Evolutionary conservation across 768 basidiomycete species (phyloP), one percentile per base, ranked within the genome.

Genomic region (Myochromella boudieri): DNA sequence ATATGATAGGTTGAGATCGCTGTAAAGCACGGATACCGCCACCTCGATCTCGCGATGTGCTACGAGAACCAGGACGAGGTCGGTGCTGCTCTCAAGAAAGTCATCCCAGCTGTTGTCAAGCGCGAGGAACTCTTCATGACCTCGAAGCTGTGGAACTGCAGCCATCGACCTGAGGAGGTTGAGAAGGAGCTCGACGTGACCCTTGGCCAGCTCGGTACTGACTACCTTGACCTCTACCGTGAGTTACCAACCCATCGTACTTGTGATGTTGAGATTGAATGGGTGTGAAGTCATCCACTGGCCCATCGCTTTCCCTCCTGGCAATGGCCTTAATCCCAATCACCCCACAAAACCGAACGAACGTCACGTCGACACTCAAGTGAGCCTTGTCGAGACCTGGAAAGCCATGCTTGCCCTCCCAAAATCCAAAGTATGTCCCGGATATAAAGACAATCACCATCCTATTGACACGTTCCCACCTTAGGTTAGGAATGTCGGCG

Each of bases 171-270:
- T 4, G 73, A 77, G 6, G 63, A 74, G 41, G 88, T 87, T 22
- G 85, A 85, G 70, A 79, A 77, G 39, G 85, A 83, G 55, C 81
- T 93, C 37, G 81, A 93, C 42, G 80, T 82, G 66, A 89, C 88
- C 12, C 75, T 95, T 15, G 59, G 64, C 45, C 83, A 87, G 60
- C 79, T 94, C 32, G 85, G 84, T 7, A 63, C 82, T 15, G 75
- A 82, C 34, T 95, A 92, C 60, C 70, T 95, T 31, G 92, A 94
- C 61, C 72, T 92, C 17, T 94, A 91, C 61, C 73, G 87, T 83
- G 60, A 48, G 81, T 73, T 17, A 17, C 21, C 6, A 37, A 12
- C 41, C 24, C 17, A 7, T 9, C 26, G 3, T 12, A 9, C 18
- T 15, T 34, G 15, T 33, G 46, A 25, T 10, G 34, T 32, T 15